Evolutionary conservation across 2,329 filamentous ascomycete genomes (phyloP).

Genomic region (Colletotrichum musae): DNA sequence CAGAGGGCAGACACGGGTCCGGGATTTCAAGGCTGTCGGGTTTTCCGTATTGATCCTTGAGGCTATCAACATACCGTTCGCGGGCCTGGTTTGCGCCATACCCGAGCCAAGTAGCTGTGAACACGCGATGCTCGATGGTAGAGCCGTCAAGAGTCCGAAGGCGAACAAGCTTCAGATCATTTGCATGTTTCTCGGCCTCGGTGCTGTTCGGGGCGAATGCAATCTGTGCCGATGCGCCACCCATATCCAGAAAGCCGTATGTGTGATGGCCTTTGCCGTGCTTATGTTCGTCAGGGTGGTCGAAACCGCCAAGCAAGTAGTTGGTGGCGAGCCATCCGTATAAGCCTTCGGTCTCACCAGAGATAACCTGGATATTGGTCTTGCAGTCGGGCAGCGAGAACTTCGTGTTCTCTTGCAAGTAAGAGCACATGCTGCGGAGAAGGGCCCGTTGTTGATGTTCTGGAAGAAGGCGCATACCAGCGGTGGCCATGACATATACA

Average conservation of each 20-base stretch:
- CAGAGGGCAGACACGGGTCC: constrained; percentile 90
- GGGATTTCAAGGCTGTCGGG: constrained; percentile 77
- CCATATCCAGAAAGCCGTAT: constrained; percentile 99
- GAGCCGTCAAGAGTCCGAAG: constrained; percentile 87
- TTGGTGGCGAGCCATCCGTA: constrained; percentile 99
- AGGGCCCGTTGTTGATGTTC: constrained; percentile 80
- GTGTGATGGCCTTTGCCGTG: constrained; percentile 93
- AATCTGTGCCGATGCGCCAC: constrained; percentile 96
- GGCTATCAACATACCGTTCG: constrained; percentile 82
- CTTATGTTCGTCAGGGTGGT: constrained; percentile 79
- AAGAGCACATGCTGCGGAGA: constrained; percentile 84
- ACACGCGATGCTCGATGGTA: constrained; percentile 86
- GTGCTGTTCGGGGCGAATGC: constrained; percentile 96
- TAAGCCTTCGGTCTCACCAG: constrained; percentile 93
- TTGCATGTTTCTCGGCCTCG: constrained; percentile 88
- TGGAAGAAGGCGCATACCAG: constrained; percentile 91
- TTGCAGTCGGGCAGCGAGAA: constrained; percentile 93
- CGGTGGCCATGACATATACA: constrained; percentile 94
- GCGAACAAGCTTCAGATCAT: constrained; percentile 89
- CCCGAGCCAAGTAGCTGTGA: constrained; percentile 96
- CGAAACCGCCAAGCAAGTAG: constrained; percentile 92
- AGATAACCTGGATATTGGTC: constrained; percentile 92
- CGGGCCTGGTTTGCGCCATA: constrained; percentile 97
- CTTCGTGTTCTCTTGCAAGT: constrained; percentile 80
- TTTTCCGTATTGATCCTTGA: constrained; percentile 77